These are phyloP conservation scores for Volvox africanus DNA, from an alignment of 139 green algal genomes.

Conservation along the genomic window DNA sequence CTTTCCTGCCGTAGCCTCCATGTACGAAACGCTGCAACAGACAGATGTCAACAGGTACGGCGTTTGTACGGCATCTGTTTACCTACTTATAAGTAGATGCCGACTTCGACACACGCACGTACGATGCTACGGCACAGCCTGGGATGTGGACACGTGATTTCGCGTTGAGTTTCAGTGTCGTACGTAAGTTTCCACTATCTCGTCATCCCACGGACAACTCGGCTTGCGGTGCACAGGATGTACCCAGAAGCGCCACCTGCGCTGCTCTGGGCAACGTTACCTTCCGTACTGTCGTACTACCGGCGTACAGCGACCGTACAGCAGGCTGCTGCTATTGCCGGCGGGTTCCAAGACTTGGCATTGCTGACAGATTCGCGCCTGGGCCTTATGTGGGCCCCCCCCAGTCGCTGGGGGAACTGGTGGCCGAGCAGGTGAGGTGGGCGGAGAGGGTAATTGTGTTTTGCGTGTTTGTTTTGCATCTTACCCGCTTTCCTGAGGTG, in stretches of 20 bases:
- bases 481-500: no score
- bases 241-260: background rate
- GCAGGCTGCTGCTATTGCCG: background rate
- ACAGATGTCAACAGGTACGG: background rate
- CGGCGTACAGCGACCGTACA: background rate
- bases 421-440: background rate
- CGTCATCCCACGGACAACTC: background rate
- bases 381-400: slow-evolving; percentile 40
- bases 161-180: no score
- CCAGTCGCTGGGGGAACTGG: background rate
- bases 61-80: background rate
- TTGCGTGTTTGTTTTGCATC: background rate
- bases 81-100: background rate
- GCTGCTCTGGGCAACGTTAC: slow-evolving; percentile 13
- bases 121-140: no score
- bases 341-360: background rate
- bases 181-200: background rate
- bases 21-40: slow-evolving; percentile 9
- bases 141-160: background rate
- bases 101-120: no score
- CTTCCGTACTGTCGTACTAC: slow-evolving; percentile 29
- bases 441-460: background rate
- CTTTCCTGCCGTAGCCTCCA: slow-evolving; percentile 45
- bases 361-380: slow-evolving; percentile 14
- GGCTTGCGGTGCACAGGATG: background rate